Base-by-base conservation (phyloP, 345 rosid species). In the Turritis glabra region DNA sequence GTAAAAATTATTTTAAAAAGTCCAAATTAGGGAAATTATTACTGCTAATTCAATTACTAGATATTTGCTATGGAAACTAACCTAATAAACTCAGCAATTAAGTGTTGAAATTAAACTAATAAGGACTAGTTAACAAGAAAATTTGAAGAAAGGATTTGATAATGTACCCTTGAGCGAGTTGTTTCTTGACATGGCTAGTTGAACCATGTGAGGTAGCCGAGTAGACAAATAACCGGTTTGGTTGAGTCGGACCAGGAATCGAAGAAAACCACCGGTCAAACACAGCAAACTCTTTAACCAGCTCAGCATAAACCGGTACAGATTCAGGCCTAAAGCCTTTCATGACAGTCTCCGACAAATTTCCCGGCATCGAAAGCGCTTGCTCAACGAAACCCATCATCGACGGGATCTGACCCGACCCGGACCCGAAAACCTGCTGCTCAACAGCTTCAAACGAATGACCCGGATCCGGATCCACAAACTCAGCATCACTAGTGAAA, bases 151-250 rank as follows among this genome's bases (percentile, higher is more conserved):
- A 25, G 18, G 57, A 18, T 5, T 23, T 22, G 27, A 19, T 22
- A 21, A 35, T 7, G 43, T 91, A 94, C 51, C 98, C 98, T 12
- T 17, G 33, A 33, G 90, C 96, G 41, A 91, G 83, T 32, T 87
- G 93, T 81, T 83, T 89, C 82, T 80, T 86, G 33, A 87, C 86
- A 77, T 91, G 98, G 60, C 96, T 84, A 14, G 96, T 94, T 15
- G 98, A 84, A 72, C 98, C 98, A 78, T 91, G 98, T 18, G 98
- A 94, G 21, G 97, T 91, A 30, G 96, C 97, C 3, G 98, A 94
- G 66, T 94, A 94, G 8, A 87, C 91, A 32, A 89, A 91, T 10
- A 94, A 77, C 74, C 98, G 85, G 68, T 94, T 94, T 43, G 98
- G 98, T 74, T 94, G 98, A 14, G 97, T 94, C 17, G 98, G 98